A percentile compares a stretch with the other conserved stretches of the same genome.
Evolutionary conservation across 495 filamentous ascomycete genomes (phyloP).

Genomic region (Lasiosphaeriaceae sp.): DNA sequence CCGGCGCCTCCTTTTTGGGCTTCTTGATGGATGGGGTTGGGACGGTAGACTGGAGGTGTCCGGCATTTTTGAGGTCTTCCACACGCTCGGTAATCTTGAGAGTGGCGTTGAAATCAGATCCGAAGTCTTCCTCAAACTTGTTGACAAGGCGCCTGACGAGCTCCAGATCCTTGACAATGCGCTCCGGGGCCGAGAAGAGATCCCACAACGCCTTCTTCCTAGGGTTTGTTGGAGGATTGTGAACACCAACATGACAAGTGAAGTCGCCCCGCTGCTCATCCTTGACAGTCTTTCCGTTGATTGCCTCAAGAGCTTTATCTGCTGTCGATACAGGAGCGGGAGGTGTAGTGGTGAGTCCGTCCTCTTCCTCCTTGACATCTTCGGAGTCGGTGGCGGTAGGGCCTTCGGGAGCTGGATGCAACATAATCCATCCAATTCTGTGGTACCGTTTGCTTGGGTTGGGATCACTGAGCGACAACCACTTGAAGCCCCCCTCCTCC

Average conservation of each 20-base stretch:
- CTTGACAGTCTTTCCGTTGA: conserved; percentile 95
- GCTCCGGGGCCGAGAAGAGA: conserved; percentile 84
- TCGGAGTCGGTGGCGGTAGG: conserved; percentile 57
- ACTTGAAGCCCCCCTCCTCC: conserved; percentile 81
- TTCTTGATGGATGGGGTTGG: conserved; percentile 58
- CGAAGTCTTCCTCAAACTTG: conserved; percentile 79
- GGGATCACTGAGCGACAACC: conserved; percentile 89
- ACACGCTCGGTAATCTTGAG: conserved; percentile 81
- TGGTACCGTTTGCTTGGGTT: conserved; percentile 97
- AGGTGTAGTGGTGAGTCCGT: conserved; percentile 32
- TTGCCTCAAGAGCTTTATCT: conserved; percentile 81
- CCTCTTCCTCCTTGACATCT: conserved; percentile 56
- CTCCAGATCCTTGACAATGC: conserved; percentile 79
- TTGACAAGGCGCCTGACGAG: conserved; percentile 69
- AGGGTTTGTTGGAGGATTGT: conserved; percentile 78
- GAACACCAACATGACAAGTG: conserved; percentile 93
- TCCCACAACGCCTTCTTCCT: conserved; percentile 98
- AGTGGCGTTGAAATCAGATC: conserved; percentile 64
- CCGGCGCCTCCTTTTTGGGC: conserved; percentile 49
- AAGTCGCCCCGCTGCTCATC: conserved; percentile 92
- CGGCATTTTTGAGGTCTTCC: conserved; percentile 68
- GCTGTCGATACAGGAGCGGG: conserved; percentile 52
- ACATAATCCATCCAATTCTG: conserved; percentile 97
- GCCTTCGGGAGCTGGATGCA: conserved; percentile 71
- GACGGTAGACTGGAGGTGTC: conserved; percentile 66